Evolutionary conservation across 352 stramenopile species (phyloP).

Genomic region (Nothophytophthora sp.): DNA sequence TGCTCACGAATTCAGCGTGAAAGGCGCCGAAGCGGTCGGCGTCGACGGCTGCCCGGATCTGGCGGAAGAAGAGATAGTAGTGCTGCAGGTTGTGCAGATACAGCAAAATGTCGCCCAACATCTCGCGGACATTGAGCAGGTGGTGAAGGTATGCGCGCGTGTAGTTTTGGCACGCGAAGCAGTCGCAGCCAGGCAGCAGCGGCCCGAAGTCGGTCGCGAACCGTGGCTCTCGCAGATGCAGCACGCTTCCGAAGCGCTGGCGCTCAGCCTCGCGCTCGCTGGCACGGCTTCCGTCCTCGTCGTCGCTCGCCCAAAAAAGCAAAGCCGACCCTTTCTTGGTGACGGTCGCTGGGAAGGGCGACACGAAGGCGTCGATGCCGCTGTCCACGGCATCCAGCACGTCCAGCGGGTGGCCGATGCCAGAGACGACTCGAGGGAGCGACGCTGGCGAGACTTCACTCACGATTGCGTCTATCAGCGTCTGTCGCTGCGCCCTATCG

Average conservation of each 20-base stretch:
- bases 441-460: conserved; percentile 28
- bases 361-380: conserved; percentile 73
- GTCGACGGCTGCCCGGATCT: conserved; percentile 53
- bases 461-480: conserved; percentile 50
- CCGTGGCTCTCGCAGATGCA: conserved; percentile 68
- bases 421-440: conserved; percentile 64
- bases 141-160: conserved; percentile 92
- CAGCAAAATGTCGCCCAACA: conserved; percentile 91
- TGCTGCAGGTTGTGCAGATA: conserved; percentile 88
- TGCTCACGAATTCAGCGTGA: conserved; percentile 35
- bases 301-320: conserved; percentile 61
- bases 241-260: conserved; percentile 43
- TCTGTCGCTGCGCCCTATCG: conserved; percentile 33
- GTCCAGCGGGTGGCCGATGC: conserved; percentile 66
- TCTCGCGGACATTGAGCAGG: conserved; percentile 91
- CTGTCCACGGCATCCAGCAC: conserved; percentile 51
- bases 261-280: conserved; percentile 19
- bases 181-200: conserved; percentile 63
- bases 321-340: conserved; percentile 54
- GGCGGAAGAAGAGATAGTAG: conserved; percentile 72
- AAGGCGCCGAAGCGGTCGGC: conserved; percentile 45
- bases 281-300: conserved; percentile 13
- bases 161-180: conserved; percentile 76
- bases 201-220: conserved; percentile 68
- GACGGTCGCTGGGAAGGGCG: conserved; percentile 52